These are phyloP conservation scores for Aurifilum marmelostoma DNA, from an alignment of 2,329 filamentous ascomycete species.

Conservation along the genomic window DNA sequence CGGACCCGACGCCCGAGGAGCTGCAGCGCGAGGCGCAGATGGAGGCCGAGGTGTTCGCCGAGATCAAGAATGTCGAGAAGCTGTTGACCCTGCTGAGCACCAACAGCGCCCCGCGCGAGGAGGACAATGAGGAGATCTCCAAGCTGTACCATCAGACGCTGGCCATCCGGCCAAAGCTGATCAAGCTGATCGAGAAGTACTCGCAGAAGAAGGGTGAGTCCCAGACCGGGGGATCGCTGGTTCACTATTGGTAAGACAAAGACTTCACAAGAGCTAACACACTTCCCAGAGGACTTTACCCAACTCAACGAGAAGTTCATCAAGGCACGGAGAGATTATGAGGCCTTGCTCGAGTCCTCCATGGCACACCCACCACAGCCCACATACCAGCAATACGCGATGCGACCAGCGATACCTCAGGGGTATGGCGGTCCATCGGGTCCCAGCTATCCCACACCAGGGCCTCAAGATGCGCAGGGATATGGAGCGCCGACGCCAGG, in stretches of 20 bases:
- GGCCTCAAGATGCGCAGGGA: conserved; percentile 19
- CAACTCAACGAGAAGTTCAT: conserved; percentile 99
- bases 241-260: too few relatives aligned
- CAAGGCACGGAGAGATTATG: conserved; percentile 95
- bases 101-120: conserved; percentile 75
- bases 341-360: conserved; percentile 90
- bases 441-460: conserved; percentile 22
- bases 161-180: conserved; percentile 92
- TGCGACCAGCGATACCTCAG: conserved; percentile 54
- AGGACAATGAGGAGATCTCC: conserved; percentile 98
- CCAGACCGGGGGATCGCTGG: too few relatives aligned
- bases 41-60: conserved; percentile 72
- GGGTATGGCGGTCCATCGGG: conserved; percentile 45
- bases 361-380: conserved; percentile 92
- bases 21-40: conserved; percentile 94
- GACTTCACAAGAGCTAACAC: conserved; percentile 17
- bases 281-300: conserved; percentile 83
- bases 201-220: conserved; percentile 92
- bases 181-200: conserved; percentile 98
- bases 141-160: conserved; percentile 90
- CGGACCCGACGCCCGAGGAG: conserved; percentile 93
- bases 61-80: conserved; percentile 68
- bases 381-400: conserved; percentile 70
- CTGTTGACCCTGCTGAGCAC: conserved; percentile 89
- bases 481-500: conserved; percentile 29